A percentile compares a stretch with the other conserved stretches of the same genome.
These are phyloP conservation scores for Cercophora newfieldiana DNA, from an alignment of 495 filamentous ascomycete genomes.

Conservation along the genomic window DNA sequence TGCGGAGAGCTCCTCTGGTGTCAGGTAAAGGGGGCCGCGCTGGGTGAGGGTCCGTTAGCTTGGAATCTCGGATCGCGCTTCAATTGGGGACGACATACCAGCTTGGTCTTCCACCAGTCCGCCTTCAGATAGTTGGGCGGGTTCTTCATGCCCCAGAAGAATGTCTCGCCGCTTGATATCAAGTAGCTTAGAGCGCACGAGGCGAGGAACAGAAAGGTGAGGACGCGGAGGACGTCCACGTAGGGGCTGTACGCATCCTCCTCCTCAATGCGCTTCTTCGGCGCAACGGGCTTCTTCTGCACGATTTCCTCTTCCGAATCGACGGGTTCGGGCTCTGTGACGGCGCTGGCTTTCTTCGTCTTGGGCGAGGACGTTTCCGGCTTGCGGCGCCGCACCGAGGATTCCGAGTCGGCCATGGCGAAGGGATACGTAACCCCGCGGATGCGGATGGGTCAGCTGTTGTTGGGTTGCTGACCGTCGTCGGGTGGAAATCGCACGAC, in stretches of 20 bases:
- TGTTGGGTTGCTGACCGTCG: not conserved
- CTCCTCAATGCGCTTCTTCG: slow-evolving; percentile 32
- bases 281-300: slow-evolving; percentile 25
- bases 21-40: slow-evolving; percentile 58
- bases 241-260: slow-evolving; percentile 48
- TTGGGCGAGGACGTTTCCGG: slow-evolving; percentile 22
- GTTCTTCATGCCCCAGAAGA: slow-evolving; percentile 56
- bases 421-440: not conserved
- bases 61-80: not conserved
- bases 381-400: slow-evolving; percentile 33
- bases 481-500: not conserved
- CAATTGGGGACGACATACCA: slow-evolving; percentile 50
- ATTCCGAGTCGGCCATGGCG: slow-evolving; percentile 29
- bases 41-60: slow-evolving; percentile 20
- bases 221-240: slow-evolving; percentile 73
- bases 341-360: slow-evolving; percentile 5
- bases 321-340: slow-evolving; percentile 15
- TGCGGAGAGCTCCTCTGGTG: slow-evolving; percentile 65
- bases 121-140: slow-evolving; percentile 67
- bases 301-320: slow-evolving; percentile 17
- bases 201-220: slow-evolving; percentile 68
- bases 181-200: slow-evolving; percentile 76
- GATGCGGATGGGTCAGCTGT: too few relatives aligned
- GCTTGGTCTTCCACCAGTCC: slow-evolving; percentile 60
- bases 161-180: slow-evolving; percentile 66